Evolutionary conservation across 2,329 filamentous ascomycete species (phyloP), one percentile per base, ranked within the genome.

Genomic region (Pseudonectria buxi): DNA sequence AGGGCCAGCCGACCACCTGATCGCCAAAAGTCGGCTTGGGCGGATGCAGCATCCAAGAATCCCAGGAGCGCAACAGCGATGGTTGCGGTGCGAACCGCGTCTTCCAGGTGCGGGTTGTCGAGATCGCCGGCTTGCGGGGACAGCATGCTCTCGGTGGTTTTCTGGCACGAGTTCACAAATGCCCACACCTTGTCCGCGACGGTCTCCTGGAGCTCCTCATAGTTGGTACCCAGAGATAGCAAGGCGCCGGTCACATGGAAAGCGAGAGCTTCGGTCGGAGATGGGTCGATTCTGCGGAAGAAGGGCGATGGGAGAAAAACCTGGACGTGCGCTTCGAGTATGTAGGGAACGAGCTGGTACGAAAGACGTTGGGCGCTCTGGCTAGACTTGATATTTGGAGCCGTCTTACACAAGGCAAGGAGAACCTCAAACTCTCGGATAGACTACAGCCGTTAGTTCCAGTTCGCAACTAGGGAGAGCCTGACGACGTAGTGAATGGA

Each of bases 391-490:
- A 96, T 72, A 15, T 78, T 74, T 4, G 87, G 83, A 4, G 89
- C 86, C 35, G 90, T 86, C 64, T 89, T 90, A 69, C 90, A 96
- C 16, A 98, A 72, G 28, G 92, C 87, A 16, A 96, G 67, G 16
- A 98, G 73, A 35, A 94, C 85, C 60, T 98, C 90, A 49, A 95
- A 82, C 68, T 98, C 94, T 53, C 86, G 81, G 35, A 89, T 78
- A 35, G 81, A 86, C 87, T 94, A 57, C 14, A 34, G 39, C 24
- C 32, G 37, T 56, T 46, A 56, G 44, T 31, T 28, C 26, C 14
- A 14, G 27, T n/a, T n/a, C n/a, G n/a, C n/a, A n/a, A n/a, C n/a
- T n/a, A n/a, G n/a, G n/a, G n/a, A n/a, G n/a, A n/a, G 33, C n/a
- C 31, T 10, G 14, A 22, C 9, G 7, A 34, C 14, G 26, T 18